Conservation (phyloP, 2,329 filamentous ascomycete genomes). For the Leptographium lundbergii region DNA sequence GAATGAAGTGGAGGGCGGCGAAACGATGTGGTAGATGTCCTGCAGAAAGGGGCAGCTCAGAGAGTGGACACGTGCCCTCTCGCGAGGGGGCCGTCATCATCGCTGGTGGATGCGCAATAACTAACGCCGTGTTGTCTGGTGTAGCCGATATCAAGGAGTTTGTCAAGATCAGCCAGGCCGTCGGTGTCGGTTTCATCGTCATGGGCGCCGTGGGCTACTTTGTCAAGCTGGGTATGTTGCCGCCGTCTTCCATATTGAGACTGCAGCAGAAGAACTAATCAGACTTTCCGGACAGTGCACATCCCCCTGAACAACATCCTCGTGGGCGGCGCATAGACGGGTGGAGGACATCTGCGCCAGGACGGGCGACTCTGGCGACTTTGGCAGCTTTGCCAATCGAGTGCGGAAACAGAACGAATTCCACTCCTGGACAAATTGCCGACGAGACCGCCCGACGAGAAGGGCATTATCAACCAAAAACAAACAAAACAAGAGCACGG, state of each 20-base stretch:
- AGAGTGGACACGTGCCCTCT: not conserved
- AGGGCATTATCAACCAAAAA: not conserved
- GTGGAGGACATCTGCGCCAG: not conserved
- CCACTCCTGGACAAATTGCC: not conserved
- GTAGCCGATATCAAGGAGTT: conserved; percentile 40
- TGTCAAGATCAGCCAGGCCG: conserved; percentile 40
- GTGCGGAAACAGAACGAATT: not conserved
- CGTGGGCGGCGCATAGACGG: conserved; percentile 47
- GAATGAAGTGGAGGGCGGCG: not conserved
- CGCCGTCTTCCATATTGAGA: not conserved
- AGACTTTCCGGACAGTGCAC: conserved; percentile 34
- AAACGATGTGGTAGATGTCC: not conserved
- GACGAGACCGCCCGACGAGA: not conserved
- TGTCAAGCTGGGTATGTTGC: conserved; percentile 52
- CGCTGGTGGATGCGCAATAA: not conserved
- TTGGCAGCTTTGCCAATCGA: too few species aligned
- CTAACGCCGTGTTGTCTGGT: not conserved
- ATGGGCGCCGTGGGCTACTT: conserved; percentile 60
- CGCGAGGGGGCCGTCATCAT: not conserved
- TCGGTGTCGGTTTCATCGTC: conserved; percentile 56
- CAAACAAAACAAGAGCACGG: not conserved
- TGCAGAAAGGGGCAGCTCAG: not conserved
- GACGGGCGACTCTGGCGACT: not conserved
- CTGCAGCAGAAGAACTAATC: not conserved
- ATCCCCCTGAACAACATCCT: conserved; percentile 60